These are phyloP conservation scores for Fusarium pseudonygamai DNA, from an alignment of 2,329 filamentous ascomycete genomes.

Conservation along the genomic window DNA sequence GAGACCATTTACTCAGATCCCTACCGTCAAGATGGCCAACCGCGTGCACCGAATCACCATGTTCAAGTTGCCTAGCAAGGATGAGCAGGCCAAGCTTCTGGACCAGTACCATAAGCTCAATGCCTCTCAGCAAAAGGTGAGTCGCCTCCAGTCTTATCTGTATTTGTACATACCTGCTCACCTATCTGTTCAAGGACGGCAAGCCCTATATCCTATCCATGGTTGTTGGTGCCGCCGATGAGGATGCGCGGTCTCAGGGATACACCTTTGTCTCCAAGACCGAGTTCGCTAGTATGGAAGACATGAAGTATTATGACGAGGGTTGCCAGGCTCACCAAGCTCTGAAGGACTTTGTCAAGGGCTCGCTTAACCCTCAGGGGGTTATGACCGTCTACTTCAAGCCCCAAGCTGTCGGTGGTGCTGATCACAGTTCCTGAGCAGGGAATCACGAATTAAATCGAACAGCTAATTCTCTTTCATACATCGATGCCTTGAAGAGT, in stretches of 20 bases:
- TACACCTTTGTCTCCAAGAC: conserved; percentile 72
- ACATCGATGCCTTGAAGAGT: neutral
- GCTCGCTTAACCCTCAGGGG: conserved; percentile 47
- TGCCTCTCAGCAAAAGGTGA: conserved; percentile 55
- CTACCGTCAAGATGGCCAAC: conserved; percentile 50
- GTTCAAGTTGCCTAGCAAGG: conserved; percentile 61
- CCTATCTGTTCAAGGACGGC: conserved; percentile 63
- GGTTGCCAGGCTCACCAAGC: conserved; percentile 55
- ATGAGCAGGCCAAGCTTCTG: conserved; percentile 55
- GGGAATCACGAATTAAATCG: neutral
- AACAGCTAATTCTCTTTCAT: neutral
- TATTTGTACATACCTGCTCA: neutral
- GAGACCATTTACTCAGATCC: conserved; percentile 4
- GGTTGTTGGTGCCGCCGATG: conserved; percentile 61
- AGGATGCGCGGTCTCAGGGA: conserved; percentile 70
- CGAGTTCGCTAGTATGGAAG: conserved; percentile 70
- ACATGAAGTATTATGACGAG: conserved; percentile 76
- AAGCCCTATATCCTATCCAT: conserved; percentile 74
- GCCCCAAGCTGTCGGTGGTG: conserved; percentile 44
- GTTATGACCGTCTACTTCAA: conserved; percentile 55
- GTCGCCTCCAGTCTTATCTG: neutral
- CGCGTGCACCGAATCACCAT: conserved; percentile 61
- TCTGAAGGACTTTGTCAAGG: conserved; percentile 51
- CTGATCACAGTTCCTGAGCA: conserved; percentile 22
- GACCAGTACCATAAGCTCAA: conserved; percentile 56